phyloP scores from a whole-genome alignment of 805 yeast species.

The Diddensiella transvaalensis region DNA sequence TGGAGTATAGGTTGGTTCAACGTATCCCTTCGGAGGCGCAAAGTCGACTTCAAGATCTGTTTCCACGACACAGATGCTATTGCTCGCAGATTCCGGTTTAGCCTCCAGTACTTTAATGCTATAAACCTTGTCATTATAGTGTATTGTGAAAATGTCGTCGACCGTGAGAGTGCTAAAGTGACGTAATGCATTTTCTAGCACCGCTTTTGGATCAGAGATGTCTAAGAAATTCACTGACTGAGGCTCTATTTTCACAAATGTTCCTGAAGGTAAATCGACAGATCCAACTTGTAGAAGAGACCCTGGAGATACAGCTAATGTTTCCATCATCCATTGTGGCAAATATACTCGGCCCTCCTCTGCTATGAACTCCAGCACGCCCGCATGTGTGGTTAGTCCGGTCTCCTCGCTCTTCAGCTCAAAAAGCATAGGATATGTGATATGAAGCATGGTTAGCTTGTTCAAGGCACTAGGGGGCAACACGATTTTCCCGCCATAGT shows the following conservation, averaged over 20 bases:
- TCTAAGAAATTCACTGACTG: constrained; percentile 91
- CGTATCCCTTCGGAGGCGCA: constrained; percentile 98
- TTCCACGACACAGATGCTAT: constrained; percentile 90
- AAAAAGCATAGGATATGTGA: constrained; percentile 94
- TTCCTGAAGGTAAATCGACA: constrained; percentile 80
- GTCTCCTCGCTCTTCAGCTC: constrained; percentile 67
- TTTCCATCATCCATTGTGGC: constrained; percentile 95
- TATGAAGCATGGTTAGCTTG: constrained; percentile 81
- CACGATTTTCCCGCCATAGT: constrained; percentile 93
- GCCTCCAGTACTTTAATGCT: constrained; percentile 82
- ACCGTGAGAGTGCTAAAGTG: constrained; percentile 85
- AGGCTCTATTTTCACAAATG: constrained; percentile 90
- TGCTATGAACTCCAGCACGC: constrained; percentile 93
- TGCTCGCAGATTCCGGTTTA: constrained; percentile 63
- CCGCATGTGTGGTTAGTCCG: constrained; percentile 69
- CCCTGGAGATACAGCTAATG: constrained; percentile 71
- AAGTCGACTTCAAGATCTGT: constrained; percentile 96
- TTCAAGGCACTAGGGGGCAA: constrained; percentile 90
- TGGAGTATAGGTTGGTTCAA: constrained; percentile 60
- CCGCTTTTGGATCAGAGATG: constrained; percentile 94
- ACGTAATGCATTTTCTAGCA: constrained; percentile 84
- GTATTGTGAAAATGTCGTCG: constrained; percentile 77
- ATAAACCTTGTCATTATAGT: constrained; percentile 74
- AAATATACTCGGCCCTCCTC: constrained; percentile 94
- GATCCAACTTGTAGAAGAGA: constrained; percentile 66